Base-by-base conservation (phyloP, 2,329 filamentous ascomycete species). In the Falciphora oryzae region DNA sequence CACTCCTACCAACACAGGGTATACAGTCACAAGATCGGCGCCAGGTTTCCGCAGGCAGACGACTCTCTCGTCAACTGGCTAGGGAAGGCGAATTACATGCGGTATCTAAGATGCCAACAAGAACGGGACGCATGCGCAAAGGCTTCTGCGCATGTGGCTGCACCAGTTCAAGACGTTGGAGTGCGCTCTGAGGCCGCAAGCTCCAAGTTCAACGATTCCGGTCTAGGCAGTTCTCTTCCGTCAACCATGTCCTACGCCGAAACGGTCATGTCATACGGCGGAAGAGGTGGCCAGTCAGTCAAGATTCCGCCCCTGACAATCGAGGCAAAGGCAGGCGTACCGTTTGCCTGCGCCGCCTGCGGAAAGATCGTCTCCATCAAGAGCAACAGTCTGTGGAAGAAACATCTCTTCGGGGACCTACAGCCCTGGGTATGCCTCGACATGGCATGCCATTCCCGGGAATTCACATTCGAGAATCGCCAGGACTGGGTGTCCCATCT, bases 391-490 rank as follows among this genome's bases (percentile, higher is more conserved):
- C 50, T 59, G n/a, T 65, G 65, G 65, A 64, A 65, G 35, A 3
- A 56, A 32, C 65, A 65, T n/a, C 29, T 65, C 29, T 64, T 50
- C n/a, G 59, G 16, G 16, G 65, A 65, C 25, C 62, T 65, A 1
- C 13, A 31, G n/a, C 62, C 65, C n/a, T 64, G 65, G 65, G 28
- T 64, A 10, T 65, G 65, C 13, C 62, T 65, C 7, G 59, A 65
- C 22, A 28, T 18, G 35, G 22, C 57, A 4, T 65, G 62, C 22
- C 4, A 28, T 1, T 18, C n/a, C 6, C n/a, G 2, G 5, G 25
- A 10, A 4, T 32, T 3, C 3, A 18, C 29, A 1, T 64, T 65
- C n/a, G n/a, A 18, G 7, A 62, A 59, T 11, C 58, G 59, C 11
- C 50, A 57, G 1, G 59, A 65, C 25, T 65, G 65, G 65, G 16